Conservation (phyloP, 805 yeast species). For the Hanseniaspora valbyensis region DNA sequence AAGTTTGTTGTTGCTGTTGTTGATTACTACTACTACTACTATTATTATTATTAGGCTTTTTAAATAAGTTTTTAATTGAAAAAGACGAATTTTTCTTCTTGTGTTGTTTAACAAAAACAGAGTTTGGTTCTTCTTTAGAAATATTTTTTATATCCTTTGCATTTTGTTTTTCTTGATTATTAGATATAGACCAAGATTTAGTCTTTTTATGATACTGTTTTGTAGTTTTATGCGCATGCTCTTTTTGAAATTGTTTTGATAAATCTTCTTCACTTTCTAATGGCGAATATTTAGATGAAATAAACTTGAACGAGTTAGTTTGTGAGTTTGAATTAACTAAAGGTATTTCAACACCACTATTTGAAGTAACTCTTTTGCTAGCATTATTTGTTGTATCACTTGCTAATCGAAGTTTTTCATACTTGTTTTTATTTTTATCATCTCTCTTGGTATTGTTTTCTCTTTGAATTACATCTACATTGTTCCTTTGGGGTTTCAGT, state of each 20-base stretch:
- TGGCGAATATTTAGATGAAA: background rate
- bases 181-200: slow-evolving; percentile 10
- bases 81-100: slow-evolving; percentile 23
- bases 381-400: slow-evolving; percentile 13
- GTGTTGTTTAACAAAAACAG: slow-evolving; percentile 22
- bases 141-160: background rate
- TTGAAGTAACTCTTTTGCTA: background rate
- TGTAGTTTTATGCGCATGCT: background rate
- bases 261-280: background rate
- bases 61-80: slow-evolving; percentile 27
- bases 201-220: slow-evolving; percentile 8
- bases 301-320: background rate
- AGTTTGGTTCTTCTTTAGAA: slow-evolving; percentile 13
- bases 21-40: too few relatives aligned
- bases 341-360: background rate
- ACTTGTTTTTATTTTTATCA: background rate
- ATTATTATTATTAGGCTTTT: slow-evolving; percentile 22
- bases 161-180: background rate
- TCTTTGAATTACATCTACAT: too few relatives aligned
- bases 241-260: background rate
- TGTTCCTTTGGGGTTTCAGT: background rate
- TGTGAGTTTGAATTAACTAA: background rate
- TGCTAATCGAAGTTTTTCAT: slow-evolving; percentile 15
- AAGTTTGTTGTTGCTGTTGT: background rate
- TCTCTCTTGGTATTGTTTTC: background rate